phyloP scores from a whole-genome alignment of 495 filamentous ascomycete species.

The Chaetomium fimeti region DNA sequence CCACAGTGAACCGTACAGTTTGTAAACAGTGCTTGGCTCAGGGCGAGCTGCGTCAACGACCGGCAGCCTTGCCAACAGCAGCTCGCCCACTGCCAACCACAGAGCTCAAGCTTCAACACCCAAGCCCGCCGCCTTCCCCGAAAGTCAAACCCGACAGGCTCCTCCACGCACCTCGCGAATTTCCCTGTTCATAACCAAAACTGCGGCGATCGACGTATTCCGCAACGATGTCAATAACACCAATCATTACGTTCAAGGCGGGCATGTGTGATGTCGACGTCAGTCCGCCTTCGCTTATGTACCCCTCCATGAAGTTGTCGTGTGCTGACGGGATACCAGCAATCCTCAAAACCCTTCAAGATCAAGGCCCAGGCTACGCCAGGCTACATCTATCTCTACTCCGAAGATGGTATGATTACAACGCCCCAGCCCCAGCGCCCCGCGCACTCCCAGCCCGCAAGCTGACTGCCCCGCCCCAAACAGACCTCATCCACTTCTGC shows the following conservation, averaged over 20 bases:
- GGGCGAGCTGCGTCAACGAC: slow-evolving; percentile 1
- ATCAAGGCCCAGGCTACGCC: slow-evolving; percentile 66
- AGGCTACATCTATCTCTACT: slow-evolving; percentile 91
- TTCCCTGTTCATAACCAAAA: background rate
- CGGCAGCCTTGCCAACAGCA: slow-evolving; percentile 4
- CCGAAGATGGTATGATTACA: slow-evolving; percentile 69
- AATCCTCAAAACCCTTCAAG: slow-evolving; percentile 59
- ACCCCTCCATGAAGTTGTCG: background rate
- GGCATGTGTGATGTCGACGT: slow-evolving; percentile 87
- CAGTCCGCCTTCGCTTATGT: slow-evolving; percentile 38
- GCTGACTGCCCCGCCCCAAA: slow-evolving; percentile 24
- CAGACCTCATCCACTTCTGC: slow-evolving; percentile 91
- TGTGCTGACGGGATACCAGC: slow-evolving; percentile 45
- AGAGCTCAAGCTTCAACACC: slow-evolving; percentile 4
- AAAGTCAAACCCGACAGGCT: background rate
- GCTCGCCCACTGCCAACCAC: background rate
- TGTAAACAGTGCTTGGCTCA: background rate
- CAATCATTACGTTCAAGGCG: slow-evolving; percentile 95
- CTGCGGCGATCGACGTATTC: background rate
- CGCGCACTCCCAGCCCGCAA: background rate
- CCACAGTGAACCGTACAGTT: background rate
- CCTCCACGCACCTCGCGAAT: background rate
- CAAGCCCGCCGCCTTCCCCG: slow-evolving; percentile 5
- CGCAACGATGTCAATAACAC: slow-evolving; percentile 68
- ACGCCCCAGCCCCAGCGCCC: background rate